A percentile compares a stretch with the other conserved stretches of the same genome.
Conservation (phyloP, 2,329 filamentous ascomycete species). For the Aspergillus vadensis region DNA sequence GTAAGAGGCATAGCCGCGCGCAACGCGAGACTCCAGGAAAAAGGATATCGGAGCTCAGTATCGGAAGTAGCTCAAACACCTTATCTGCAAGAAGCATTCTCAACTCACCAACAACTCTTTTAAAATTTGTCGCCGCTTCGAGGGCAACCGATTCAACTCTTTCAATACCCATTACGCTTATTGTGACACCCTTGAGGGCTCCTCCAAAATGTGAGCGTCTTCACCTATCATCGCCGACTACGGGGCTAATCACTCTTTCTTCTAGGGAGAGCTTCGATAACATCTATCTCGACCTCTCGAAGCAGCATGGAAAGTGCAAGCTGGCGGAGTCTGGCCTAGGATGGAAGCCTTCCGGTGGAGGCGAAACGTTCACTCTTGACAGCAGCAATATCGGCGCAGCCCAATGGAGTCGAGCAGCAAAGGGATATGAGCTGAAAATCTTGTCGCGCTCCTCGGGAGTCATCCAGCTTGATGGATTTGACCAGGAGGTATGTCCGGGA, state of each 20-base stretch:
- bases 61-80: slow-evolving; percentile 4
- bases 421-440: slow-evolving; percentile 92
- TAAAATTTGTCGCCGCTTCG: background rate
- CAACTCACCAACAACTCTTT: background rate
- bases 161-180: background rate
- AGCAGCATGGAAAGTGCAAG: slow-evolving; percentile 87
- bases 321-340: slow-evolving; percentile 93
- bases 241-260: slow-evolving; percentile 13
- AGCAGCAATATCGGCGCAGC: slow-evolving; percentile 79
- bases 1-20: slow-evolving; percentile 22
- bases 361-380: slow-evolving; percentile 92
- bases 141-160: background rate
- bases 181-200: slow-evolving; percentile 16
- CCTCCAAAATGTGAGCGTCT: slow-evolving; percentile 39
- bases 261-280: slow-evolving; percentile 89
- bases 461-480: slow-evolving; percentile 92
- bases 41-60: slow-evolving; percentile 22
- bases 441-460: slow-evolving; percentile 80
- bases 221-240: background rate
- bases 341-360: slow-evolving; percentile 86
- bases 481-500: slow-evolving; percentile 65
- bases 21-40: slow-evolving; percentile 29
- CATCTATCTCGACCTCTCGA: slow-evolving; percentile 94
- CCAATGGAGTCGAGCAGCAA: slow-evolving; percentile 92
- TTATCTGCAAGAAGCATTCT: background rate